Base-by-base conservation (phyloP, 2,329 filamentous ascomycete genomes). In the Leptographium flavum region DNA sequence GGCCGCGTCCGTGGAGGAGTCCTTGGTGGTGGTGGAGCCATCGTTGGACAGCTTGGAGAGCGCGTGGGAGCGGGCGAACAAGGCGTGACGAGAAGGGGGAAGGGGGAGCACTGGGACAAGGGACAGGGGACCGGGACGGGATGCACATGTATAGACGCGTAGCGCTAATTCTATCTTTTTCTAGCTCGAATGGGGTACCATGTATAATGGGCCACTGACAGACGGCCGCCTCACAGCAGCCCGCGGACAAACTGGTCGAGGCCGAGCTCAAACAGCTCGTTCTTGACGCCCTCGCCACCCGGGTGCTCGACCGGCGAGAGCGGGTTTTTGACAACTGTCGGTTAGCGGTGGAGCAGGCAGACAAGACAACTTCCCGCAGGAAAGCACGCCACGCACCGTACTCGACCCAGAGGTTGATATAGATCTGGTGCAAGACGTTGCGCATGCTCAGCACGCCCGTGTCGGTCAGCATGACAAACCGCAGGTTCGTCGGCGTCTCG, bases 341-440 rank as follows among this genome's bases (percentile, higher is more conserved):
- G 3, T 11, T 15, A n/a, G 45, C 45, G n/a, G n/a, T n/a, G n/a
- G 11, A 47, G 45, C 31, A 32, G 21, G 17, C n/a, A 33, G 46
- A 13, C 17, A 35, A 25, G 35, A 39, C 4, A 35, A 10, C 19
- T 10, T 13, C 11, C 15, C 2, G 25, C 13, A 17, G 32, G 14
- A 22, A 45, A 19, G 23, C 5, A 32, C 2, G 14, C 35, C 14
- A 66, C 71, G 48, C 63, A 87, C 83, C 82, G 57, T 92, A 98
- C 67, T 98, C 92, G 17, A 98, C 90, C 68, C 92, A 98, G 22
- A 96, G 75, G 61, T 94, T 96, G 47, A 95, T 93, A 63, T 95
- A 98, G 51, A 98, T 95, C 71, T 98, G 92, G 61, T 98, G 88
- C 57, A 98, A 66, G 21, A 94, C 90, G 55, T 93, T 87, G 38